These are phyloP conservation scores for Xylariomycetidae sp. DNA, from an alignment of 2,329 filamentous ascomycete species.

Conservation along the genomic window DNA sequence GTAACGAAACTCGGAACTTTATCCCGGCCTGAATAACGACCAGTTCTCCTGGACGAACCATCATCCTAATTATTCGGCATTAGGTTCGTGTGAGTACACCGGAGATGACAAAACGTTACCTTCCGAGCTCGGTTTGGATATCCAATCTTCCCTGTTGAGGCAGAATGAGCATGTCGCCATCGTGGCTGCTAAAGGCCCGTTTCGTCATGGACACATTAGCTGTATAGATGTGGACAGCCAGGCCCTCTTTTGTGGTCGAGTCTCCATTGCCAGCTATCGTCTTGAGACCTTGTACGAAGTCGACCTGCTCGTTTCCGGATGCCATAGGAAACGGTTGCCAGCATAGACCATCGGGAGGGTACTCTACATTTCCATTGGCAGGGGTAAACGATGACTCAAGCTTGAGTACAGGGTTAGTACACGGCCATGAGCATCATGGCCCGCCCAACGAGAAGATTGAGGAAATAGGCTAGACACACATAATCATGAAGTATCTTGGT, in stretches of 20 bases:
- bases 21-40: slow-evolving; percentile 60
- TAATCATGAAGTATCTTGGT: slow-evolving; percentile 7
- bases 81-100: too few relatives aligned
- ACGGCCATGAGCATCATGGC: neutral
- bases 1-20: slow-evolving; percentile 53
- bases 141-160: slow-evolving; percentile 59
- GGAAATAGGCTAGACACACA: too few relatives aligned
- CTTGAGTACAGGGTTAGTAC: slow-evolving; percentile 3
- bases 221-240: slow-evolving; percentile 45
- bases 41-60: slow-evolving; percentile 61
- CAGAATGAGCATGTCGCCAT: slow-evolving; percentile 62
- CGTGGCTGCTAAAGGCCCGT: slow-evolving; percentile 46
- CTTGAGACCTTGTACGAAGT: slow-evolving; percentile 44
- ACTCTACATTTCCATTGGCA: slow-evolving; percentile 33
- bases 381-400: slow-evolving; percentile 32
- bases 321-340: slow-evolving; percentile 33
- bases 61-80: too few relatives aligned
- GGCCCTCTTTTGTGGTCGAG: slow-evolving; percentile 43
- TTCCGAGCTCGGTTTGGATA: slow-evolving; percentile 61
- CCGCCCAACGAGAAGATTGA: too few relatives aligned
- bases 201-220: slow-evolving; percentile 41
- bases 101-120: too few relatives aligned
- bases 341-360: slow-evolving; percentile 35
- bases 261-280: slow-evolving; percentile 46
- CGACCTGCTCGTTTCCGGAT: slow-evolving; percentile 28